Evolutionary conservation across 495 filamentous ascomycete species (phyloP).

Genomic region (Penicillium tannophilum): DNA sequence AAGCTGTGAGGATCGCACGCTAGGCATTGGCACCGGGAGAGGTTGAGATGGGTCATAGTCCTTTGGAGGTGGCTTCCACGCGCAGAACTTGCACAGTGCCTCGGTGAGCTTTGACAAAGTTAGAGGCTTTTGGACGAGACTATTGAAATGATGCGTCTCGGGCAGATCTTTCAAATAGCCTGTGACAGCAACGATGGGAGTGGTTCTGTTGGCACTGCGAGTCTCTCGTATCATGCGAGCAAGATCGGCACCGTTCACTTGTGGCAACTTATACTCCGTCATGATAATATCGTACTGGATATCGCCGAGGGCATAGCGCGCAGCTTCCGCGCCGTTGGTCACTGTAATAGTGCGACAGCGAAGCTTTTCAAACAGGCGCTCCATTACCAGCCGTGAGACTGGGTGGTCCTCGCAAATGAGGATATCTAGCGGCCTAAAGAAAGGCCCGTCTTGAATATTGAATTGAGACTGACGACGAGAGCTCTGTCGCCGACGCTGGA

Average conservation of each 20-base stretch:
- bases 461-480: slow-evolving; percentile 91
- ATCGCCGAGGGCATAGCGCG: slow-evolving; percentile 89
- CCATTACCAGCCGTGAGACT: slow-evolving; percentile 96
- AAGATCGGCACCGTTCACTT: slow-evolving; percentile 91
- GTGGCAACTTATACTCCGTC: slow-evolving; percentile 93
- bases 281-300: slow-evolving; percentile 96
- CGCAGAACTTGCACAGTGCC: slow-evolving; percentile 79
- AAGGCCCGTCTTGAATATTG: slow-evolving; percentile 74
- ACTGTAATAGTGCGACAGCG: slow-evolving; percentile 94
- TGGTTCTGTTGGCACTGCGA: slow-evolving; percentile 90
- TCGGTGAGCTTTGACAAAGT: slow-evolving; percentile 86
- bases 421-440: slow-evolving; percentile 89
- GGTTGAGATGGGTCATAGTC: slow-evolving; percentile 48
- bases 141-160: slow-evolving; percentile 91
- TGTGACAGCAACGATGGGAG: slow-evolving; percentile 95
- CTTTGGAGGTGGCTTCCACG: slow-evolving; percentile 81
- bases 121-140: slow-evolving; percentile 92
- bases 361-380: slow-evolving; percentile 91
- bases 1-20: slow-evolving; percentile 54
- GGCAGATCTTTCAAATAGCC: slow-evolving; percentile 95
- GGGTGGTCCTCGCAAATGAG: slow-evolving; percentile 98
- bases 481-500: slow-evolving; percentile 88
- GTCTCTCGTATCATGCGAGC: slow-evolving; percentile 96
- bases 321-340: slow-evolving; percentile 82
- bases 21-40: slow-evolving; percentile 60